phyloP scores from a whole-genome alignment of 2,329 filamentous ascomycete species.

The Pseudocercospora macadamiae region DNA sequence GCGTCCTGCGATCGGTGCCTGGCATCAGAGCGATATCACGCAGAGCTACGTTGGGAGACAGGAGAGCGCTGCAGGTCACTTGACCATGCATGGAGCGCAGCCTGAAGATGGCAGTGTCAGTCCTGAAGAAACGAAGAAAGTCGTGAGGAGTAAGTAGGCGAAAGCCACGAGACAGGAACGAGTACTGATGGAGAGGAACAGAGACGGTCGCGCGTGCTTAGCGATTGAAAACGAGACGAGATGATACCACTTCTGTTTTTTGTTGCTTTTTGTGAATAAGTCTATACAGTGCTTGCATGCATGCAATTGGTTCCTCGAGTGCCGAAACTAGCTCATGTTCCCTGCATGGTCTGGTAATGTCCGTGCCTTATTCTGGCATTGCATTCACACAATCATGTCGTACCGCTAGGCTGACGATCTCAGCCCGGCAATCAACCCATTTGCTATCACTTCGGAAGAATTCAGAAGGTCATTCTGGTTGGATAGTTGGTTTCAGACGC shows the following conservation, averaged over 20 bases:
- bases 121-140: not conserved
- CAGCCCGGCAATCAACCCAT: too few species aligned
- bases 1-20: constrained; percentile 33
- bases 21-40: constrained; percentile 38
- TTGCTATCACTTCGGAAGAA: too few species aligned
- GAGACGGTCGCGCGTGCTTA: not conserved
- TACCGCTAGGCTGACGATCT: not conserved
- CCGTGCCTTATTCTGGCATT: too few species aligned
- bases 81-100: constrained; percentile 51
- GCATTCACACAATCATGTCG: too few species aligned
- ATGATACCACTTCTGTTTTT: constrained; percentile 4
- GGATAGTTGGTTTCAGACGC: not conserved
- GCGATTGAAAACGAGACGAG: not conserved
- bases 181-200: not conserved
- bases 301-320: not conserved
- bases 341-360: not conserved
- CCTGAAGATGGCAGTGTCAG: not conserved
- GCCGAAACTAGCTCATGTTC: constrained; percentile 1
- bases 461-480: too few species aligned
- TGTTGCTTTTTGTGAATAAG: not conserved
- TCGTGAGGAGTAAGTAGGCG: not conserved
- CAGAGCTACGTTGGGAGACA: constrained; percentile 49
- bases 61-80: constrained; percentile 45
- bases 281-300: not conserved
- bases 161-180: not conserved